Percentiles rank a stretch among this genome's conserved stretches.
These are phyloP conservation scores for Aspergillus mulundensis DNA, from an alignment of 495 filamentous ascomycete species.

Conservation along the genomic window DNA sequence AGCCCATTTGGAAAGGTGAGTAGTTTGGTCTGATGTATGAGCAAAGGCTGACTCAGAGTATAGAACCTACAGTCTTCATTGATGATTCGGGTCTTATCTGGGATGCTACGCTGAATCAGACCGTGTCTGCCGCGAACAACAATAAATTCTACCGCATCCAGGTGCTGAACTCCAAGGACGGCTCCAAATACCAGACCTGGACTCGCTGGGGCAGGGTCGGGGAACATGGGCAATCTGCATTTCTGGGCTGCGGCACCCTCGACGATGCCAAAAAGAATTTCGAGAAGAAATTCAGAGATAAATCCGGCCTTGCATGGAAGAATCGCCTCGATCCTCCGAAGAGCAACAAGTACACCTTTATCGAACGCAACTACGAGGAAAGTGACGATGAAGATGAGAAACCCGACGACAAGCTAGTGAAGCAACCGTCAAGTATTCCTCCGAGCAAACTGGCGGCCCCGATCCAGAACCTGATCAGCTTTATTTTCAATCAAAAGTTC, in stretches of 20 bases:
- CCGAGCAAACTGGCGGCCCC: constrained; percentile 54
- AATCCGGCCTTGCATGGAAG: constrained; percentile 66
- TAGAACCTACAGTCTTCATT: constrained; percentile 54
- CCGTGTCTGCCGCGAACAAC: constrained; percentile 51
- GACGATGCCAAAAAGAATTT: constrained; percentile 51
- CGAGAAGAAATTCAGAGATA: constrained; percentile 72
- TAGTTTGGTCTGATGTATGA: not conserved
- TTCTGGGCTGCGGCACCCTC: constrained; percentile 40
- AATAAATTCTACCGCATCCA: constrained; percentile 75
- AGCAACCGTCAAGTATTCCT: constrained; percentile 22
- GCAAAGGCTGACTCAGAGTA: not conserved
- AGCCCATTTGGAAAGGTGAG: not conserved
- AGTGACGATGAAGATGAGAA: constrained; percentile 60
- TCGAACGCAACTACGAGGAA: constrained; percentile 64
- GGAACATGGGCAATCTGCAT: constrained; percentile 57
- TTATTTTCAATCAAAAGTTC: constrained; percentile 77
- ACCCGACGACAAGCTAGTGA: constrained; percentile 26
- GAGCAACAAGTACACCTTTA: constrained; percentile 68
- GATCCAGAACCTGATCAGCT: constrained; percentile 63
- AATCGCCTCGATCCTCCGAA: constrained; percentile 57
- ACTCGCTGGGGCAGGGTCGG: constrained; percentile 80
- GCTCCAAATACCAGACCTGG: constrained; percentile 49
- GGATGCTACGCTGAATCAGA: constrained; percentile 51
- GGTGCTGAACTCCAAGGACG: constrained; percentile 26
- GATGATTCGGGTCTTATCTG: constrained; percentile 59